phyloP scores from a whole-genome alignment of 2,329 filamentous ascomycete species.

The Myriosclerotinia scirpicola region DNA sequence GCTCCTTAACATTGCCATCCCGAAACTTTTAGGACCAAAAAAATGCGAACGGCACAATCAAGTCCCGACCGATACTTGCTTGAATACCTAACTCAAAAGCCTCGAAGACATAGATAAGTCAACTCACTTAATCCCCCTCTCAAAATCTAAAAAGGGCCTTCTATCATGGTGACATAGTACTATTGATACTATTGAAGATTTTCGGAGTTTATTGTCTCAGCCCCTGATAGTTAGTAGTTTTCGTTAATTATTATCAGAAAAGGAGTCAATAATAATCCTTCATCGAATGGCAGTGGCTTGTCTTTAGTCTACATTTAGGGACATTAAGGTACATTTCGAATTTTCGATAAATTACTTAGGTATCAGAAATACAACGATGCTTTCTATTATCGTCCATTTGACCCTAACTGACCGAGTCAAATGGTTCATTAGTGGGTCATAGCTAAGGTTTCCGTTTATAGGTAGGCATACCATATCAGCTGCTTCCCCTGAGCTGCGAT shows the following conservation, averaged over 20 bases:
- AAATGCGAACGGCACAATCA: background rate
- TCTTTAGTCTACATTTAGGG: background rate
- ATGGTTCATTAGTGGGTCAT: background rate
- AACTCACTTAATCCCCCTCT: background rate
- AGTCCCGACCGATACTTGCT: constrained; percentile 12
- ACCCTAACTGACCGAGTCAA: constrained; percentile 17
- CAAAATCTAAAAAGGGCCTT: constrained; percentile 5
- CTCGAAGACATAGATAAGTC: no score
- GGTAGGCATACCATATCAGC: constrained; percentile 11
- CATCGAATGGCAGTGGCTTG: constrained; percentile 9
- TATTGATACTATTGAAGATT: constrained; percentile 20
- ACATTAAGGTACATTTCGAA: background rate
- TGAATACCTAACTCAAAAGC: background rate
- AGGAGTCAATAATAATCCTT: constrained; percentile 1
- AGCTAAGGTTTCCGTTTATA: background rate
- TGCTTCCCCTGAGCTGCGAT: constrained; percentile 21
- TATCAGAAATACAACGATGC: background rate
- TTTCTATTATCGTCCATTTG: constrained; percentile 12
- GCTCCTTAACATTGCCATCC: background rate
- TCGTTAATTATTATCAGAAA: constrained; percentile 4
- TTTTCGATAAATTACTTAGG: background rate
- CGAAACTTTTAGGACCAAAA: background rate
- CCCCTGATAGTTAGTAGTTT: constrained; percentile 6
- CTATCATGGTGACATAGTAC: constrained; percentile 18
- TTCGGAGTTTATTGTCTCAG: constrained; percentile 23